Evolutionary conservation across 208 protist genomes (phyloP).

Genomic region (Crithidia mellificae): DNA sequence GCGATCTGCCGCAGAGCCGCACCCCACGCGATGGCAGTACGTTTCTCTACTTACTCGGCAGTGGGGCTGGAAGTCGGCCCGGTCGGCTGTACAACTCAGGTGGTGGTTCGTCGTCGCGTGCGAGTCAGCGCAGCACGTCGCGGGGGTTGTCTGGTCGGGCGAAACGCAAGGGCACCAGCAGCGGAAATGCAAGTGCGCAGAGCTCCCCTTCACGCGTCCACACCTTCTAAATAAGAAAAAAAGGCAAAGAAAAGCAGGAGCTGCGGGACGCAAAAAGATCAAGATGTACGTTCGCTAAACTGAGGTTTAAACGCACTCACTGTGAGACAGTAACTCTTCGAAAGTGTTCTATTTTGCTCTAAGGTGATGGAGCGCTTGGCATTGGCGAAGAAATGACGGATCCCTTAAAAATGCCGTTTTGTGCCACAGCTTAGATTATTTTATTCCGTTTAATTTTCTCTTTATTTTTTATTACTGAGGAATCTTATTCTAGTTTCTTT

Average conservation of each 20-base stretch:
- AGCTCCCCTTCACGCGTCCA: conserved; percentile 9
- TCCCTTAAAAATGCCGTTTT: no score
- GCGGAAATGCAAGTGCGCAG: conserved; percentile 5
- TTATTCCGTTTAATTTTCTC: no score
- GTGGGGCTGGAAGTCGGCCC: not conserved
- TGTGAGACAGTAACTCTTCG: no score
- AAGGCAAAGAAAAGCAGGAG: not conserved
- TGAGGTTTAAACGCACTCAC: no score
- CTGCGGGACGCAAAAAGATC: no score
- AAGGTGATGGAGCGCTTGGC: no score
- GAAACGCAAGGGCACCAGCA: conserved; percentile 3
- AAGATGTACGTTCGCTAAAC: no score
- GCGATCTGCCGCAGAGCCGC: conserved; percentile 7
- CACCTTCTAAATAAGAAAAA: not conserved
- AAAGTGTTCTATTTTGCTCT: no score
- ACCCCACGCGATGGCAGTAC: conserved; percentile 12
- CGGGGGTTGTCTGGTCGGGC: not conserved
- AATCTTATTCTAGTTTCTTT: not conserved
- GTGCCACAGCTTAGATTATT: no score
- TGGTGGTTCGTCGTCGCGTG: not conserved
- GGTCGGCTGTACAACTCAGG: conserved; percentile 11
- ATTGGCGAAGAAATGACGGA: no score
- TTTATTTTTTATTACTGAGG: no score
- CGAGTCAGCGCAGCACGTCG: conserved; percentile 3
- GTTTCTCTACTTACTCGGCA: conserved; percentile 13